These are phyloP conservation scores for Nakaseomyces sp. DNA, from an alignment of 1,139 yeast genomes.

Conservation along the genomic window DNA sequence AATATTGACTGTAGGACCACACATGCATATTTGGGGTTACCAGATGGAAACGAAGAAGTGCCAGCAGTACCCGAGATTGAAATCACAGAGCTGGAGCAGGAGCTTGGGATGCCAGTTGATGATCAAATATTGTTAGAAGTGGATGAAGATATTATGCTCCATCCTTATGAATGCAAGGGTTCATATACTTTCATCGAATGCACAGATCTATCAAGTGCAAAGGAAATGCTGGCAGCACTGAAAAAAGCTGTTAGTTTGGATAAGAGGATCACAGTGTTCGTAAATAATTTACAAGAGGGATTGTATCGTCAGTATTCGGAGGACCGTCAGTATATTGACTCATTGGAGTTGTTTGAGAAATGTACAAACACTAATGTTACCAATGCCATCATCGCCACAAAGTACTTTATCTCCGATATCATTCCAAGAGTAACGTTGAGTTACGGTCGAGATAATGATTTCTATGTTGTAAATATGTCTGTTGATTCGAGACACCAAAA, in stretches of 20 bases:
- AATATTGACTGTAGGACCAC: conserved; percentile 9
- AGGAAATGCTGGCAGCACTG: conserved; percentile 11
- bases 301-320: conserved; percentile 8
- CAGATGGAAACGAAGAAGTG: background rate
- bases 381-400: conserved; percentile 20
- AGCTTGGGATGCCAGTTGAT: conserved; percentile 3
- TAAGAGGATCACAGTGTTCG: conserved; percentile 12
- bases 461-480: conserved; percentile 15
- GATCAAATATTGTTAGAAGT: conserved; percentile 10
- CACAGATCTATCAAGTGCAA: conserved; percentile 10
- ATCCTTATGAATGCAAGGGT: background rate
- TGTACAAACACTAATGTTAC: conserved; percentile 16
- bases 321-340: conserved; percentile 7
- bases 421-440: conserved; percentile 10
- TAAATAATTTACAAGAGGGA: conserved; percentile 21
- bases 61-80: background rate
- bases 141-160: conserved; percentile 7
- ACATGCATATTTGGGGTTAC: background rate
- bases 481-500: conserved; percentile 10
- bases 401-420: conserved; percentile 15
- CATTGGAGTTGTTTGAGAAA: conserved; percentile 9
- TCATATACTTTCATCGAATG: conserved; percentile 15
- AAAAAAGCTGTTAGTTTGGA: conserved; percentile 6
- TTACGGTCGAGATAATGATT: conserved; percentile 6
- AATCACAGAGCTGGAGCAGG: background rate